A percentile compares a stretch with the other conserved stretches of the same genome.
phyloP scores from a whole-genome alignment of 495 filamentous ascomycete genomes.

The Lophiostoma macrostomum region DNA sequence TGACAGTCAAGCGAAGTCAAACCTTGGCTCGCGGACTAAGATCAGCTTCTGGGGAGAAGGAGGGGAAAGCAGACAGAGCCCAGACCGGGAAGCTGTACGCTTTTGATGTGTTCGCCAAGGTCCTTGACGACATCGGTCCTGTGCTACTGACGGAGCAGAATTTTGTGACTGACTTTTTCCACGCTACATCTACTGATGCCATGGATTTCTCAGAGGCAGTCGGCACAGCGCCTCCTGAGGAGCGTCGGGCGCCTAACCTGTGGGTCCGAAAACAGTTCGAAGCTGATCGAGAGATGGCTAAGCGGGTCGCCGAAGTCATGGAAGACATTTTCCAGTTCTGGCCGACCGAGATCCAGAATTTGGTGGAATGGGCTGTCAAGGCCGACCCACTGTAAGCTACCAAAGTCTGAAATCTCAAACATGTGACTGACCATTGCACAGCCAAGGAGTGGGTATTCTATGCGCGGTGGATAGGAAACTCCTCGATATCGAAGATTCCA shows the following conservation, averaged over 20 bases:
- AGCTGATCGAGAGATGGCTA: conserved; percentile 76
- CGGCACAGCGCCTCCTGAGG: conserved; percentile 59
- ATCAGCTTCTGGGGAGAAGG: conserved; percentile 62
- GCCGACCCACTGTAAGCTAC: conserved; percentile 72
- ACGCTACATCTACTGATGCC: conserved; percentile 71
- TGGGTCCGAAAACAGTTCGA: conserved; percentile 71
- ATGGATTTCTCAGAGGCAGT: conserved; percentile 81
- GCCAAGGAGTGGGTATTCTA: conserved; percentile 86
- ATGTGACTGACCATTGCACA: conserved; percentile 30
- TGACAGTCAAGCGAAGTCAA: conserved; percentile 86
- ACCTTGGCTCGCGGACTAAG: conserved; percentile 77
- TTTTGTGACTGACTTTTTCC: conserved; percentile 91
- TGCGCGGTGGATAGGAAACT: conserved; percentile 75
- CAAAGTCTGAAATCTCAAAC: neutral
- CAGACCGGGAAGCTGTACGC: conserved; percentile 66
- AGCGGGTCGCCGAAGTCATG: conserved; percentile 77
- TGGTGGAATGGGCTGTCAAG: conserved; percentile 79
- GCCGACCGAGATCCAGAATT: conserved; percentile 69
- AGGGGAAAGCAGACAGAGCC: conserved; percentile 59
- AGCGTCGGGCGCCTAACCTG: conserved; percentile 65
- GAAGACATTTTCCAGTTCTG: conserved; percentile 81
- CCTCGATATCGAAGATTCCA: conserved; percentile 73
- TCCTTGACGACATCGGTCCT: conserved; percentile 71
- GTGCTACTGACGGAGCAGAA: conserved; percentile 90
- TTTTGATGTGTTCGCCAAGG: conserved; percentile 78